Conservation (phyloP, 129 eudicot species). For the Chrysanthemum makinoi region DNA sequence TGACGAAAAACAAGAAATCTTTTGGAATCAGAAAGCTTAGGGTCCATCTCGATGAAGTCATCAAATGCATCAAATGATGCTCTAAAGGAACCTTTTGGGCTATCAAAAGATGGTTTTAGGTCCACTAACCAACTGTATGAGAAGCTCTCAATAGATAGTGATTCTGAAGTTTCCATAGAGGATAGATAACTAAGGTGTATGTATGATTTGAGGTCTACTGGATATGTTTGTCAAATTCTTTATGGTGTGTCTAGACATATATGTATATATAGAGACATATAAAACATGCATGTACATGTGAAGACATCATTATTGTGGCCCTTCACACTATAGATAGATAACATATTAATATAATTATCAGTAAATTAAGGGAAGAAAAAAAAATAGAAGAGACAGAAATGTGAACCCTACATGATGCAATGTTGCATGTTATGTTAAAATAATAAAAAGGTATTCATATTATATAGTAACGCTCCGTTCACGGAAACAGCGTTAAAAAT, state of each 20-base stretch:
- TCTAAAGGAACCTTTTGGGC: constrained; percentile 58
- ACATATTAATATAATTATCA: constrained; percentile 18
- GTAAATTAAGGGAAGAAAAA: constrained; percentile 24
- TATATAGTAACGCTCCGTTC: constrained; percentile 1
- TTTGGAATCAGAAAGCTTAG: constrained; percentile 67
- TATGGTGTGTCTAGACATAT: constrained; percentile 27
- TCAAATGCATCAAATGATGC: constrained; percentile 53
- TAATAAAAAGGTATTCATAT: background rate
- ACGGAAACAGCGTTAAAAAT: background rate
- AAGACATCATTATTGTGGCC: constrained; percentile 41
- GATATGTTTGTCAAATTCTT: constrained; percentile 25
- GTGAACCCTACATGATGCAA: constrained; percentile 10
- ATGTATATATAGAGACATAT: constrained; percentile 30
- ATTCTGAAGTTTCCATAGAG: constrained; percentile 55
- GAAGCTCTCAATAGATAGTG: constrained; percentile 86
- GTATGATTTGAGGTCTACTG: constrained; percentile 2
- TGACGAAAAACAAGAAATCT: constrained; percentile 55
- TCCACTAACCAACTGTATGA: constrained; percentile 84
- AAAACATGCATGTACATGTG: constrained; percentile 34
- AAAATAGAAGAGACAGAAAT: constrained; percentile 26
- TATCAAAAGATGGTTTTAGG: constrained; percentile 56
- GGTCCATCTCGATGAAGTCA: constrained; percentile 94
- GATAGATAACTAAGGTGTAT: constrained; percentile 5
- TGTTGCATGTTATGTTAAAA: constrained; percentile 3
- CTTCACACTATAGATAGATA: constrained; percentile 32